Evolutionary conservation across 2,329 filamentous ascomycete species (phyloP).

Genomic region (Ophiostoma montium): DNA sequence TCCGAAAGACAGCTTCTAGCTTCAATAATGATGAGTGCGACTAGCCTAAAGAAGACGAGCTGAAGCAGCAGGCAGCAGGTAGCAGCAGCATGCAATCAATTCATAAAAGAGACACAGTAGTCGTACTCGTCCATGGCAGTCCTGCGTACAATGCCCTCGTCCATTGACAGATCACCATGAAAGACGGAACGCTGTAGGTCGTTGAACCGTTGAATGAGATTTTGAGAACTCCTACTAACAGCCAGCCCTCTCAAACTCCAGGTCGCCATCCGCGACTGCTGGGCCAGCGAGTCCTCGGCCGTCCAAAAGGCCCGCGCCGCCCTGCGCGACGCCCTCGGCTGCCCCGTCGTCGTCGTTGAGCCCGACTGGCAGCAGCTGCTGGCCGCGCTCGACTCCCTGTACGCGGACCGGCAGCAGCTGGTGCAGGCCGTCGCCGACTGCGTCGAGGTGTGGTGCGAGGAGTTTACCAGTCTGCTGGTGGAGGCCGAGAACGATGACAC

Average conservation of each 20-base stretch:
- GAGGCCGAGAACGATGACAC: slow-evolving; percentile 3
- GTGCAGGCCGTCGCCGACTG: slow-evolving; percentile 23
- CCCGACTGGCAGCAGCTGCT: slow-evolving; percentile 31
- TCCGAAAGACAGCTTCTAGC: no score
- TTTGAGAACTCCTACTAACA: not conserved
- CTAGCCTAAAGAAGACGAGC: no score
- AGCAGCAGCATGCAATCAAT: no score
- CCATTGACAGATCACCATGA: no score
- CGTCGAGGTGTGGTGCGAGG: slow-evolving; percentile 26
- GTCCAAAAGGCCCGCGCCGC: slow-evolving; percentile 20
- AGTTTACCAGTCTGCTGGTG: slow-evolving; percentile 26
- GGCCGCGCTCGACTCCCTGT: slow-evolving; percentile 23
- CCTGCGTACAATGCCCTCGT: no score
- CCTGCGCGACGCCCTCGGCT: slow-evolving; percentile 25
- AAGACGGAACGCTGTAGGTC: no score
- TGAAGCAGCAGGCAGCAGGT: no score
- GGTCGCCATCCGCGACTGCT: slow-evolving; percentile 29
- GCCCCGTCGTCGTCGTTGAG: slow-evolving; percentile 23
- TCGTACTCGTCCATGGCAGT: no score
- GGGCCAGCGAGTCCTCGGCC: slow-evolving; percentile 22
- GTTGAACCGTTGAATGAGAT: no score
- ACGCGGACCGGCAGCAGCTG: slow-evolving; percentile 27
- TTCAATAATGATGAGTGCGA: no score
- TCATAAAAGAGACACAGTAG: no score
- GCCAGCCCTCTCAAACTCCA: slow-evolving; percentile 29